Evolutionary conservation across 2,329 filamentous ascomycete genomes (phyloP).

Genomic region (Botryotinia calthae): DNA sequence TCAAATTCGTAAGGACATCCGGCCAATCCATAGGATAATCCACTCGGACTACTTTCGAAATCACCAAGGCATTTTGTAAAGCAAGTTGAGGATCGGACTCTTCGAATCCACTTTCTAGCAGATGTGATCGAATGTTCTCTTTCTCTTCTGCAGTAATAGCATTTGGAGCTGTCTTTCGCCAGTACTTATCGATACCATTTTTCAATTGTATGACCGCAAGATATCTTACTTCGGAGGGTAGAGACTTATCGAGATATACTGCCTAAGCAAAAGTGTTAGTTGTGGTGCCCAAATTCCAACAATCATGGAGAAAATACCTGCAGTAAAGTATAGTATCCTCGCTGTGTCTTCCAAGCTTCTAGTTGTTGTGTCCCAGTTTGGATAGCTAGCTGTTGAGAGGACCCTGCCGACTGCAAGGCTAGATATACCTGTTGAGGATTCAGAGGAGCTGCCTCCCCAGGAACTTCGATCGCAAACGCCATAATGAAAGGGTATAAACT

Average conservation of each 20-base stretch:
- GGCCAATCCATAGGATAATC: slow-evolving; percentile 90
- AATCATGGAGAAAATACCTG: slow-evolving; percentile 51
- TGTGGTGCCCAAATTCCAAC: neutral
- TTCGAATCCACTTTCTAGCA: slow-evolving; percentile 73
- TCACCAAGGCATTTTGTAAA: slow-evolving; percentile 81
- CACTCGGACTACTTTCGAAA: slow-evolving; percentile 83
- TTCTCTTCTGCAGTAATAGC: slow-evolving; percentile 76
- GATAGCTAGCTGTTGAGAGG: slow-evolving; percentile 61
- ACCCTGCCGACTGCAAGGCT: slow-evolving; percentile 61
- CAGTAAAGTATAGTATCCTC: slow-evolving; percentile 64
- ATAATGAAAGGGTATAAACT: slow-evolving; percentile 45
- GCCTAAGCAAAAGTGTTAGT: slow-evolving; percentile 49
- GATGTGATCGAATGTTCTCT: slow-evolving; percentile 66
- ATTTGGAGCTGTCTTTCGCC: slow-evolving; percentile 65
- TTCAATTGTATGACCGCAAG: slow-evolving; percentile 92
- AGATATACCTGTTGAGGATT: slow-evolving; percentile 61
- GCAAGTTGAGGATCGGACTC: slow-evolving; percentile 76
- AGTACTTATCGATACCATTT: slow-evolving; percentile 93
- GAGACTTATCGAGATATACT: slow-evolving; percentile 74
- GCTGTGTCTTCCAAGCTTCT: slow-evolving; percentile 65
- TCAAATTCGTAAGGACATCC: slow-evolving; percentile 57
- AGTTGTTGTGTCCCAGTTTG: slow-evolving; percentile 67
- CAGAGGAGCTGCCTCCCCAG: slow-evolving; percentile 76
- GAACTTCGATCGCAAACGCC: slow-evolving; percentile 73
- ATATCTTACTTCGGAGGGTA: slow-evolving; percentile 77